Conservation (phyloP, 176 grass and related monocot species). For the Zea mays region Zm-B73-REFERENCE-NAM-5.0 NC_050104.1:154749501-154750000, state of each 20-base stretch:
- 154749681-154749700: too few species aligned
- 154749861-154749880: background rate
- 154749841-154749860: too few species aligned
- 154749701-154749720: too few species aligned
- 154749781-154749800: too few species aligned
- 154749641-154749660: background rate
- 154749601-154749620: background rate
- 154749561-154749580: background rate
- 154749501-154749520: background rate
- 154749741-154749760: too few species aligned
- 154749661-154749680: background rate
- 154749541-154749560: background rate
- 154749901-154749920: background rate
- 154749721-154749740: too few species aligned
- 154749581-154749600: background rate
- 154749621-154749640: background rate
- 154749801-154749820: too few species aligned
- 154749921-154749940: background rate
- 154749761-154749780: too few species aligned
- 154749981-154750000: slow-evolving; percentile 79
- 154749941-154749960: slow-evolving; percentile 55
- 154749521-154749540: background rate
- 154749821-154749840: too few species aligned
- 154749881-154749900: background rate
- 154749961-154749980: slow-evolving; percentile 73